Base-by-base conservation (phyloP, 2,329 filamentous ascomycete species). In the Epichloe coenophiala region DNA sequence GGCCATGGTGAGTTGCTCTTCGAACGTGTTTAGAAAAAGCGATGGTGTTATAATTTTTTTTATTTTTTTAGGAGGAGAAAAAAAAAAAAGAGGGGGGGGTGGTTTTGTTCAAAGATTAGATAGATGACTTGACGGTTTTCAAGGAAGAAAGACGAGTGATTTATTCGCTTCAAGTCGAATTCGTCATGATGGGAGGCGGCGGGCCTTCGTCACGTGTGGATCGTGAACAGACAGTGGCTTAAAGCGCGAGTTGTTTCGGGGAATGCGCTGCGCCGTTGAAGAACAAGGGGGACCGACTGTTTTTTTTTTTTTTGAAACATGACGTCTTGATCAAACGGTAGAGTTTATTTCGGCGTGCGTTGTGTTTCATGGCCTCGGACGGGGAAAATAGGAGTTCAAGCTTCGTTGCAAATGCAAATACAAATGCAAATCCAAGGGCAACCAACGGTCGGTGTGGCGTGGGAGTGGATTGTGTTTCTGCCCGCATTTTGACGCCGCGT, bases 1-100 rank as follows among this genome's bases (percentile, higher is more conserved):
- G 5, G 56, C 51, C 64, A 66, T 65, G 23, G 11, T 42, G 45
- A 2, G 19, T 13, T 31, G 37, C 36, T 21, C 38, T 21, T 12
- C 6, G 2, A 9, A 31, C 4, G 8, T 9, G 27, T 4, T 31
- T 31, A 4, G 27, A 31, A 9, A 4, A 4, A 31, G 27, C 27
- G 8, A 31, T 31, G 8, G 27, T 31, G 1, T 27, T 27, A 1
- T 2, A 3, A 5, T 21, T 21, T 7, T 1, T 31, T 17, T 17
- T 2, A 2, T 31, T 9, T 31, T 31, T 31, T 23, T 5, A 0
- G 7, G 8, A 3, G 7, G 7, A 8, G n/a, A n/a, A n/a, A n/a
- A n/a, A n/a, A n/a, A n/a, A n/a, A n/a, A n/a, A n/a, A n/a, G n/a
- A 1, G 2, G 1, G 8, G 27, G 1, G 3, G 1, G n/a, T n/a